Conservation (phyloP, 2,329 filamentous ascomycete genomes). For the Aspergillus thermomutatus region DNA sequence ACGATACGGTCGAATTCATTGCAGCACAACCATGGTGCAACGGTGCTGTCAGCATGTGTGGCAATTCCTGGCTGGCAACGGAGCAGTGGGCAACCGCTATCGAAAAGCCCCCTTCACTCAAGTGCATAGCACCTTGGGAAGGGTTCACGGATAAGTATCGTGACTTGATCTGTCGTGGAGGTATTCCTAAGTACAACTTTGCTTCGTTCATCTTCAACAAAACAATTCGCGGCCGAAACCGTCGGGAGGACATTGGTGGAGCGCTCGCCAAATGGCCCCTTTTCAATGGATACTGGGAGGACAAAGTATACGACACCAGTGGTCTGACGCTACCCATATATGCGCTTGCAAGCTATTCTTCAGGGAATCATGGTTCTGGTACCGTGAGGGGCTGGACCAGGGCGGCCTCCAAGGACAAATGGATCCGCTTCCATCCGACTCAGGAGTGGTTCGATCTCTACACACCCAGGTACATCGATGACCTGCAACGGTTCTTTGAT, state of each 20-base stretch:
- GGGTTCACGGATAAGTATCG: constrained; percentile 45
- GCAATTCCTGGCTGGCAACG: constrained; percentile 44
- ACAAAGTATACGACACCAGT: constrained; percentile 34
- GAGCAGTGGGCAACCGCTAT: constrained; percentile 44
- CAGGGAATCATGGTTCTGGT: constrained; percentile 33
- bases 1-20: constrained; percentile 44
- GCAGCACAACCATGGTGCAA: constrained; percentile 44
- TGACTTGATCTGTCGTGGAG: constrained; percentile 46
- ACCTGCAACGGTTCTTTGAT: constrained; percentile 46
- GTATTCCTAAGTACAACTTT: constrained; percentile 18
- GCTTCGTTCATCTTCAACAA: constrained; percentile 27
- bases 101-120: constrained; percentile 39
- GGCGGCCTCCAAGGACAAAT: constrained; percentile 38
- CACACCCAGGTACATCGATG: constrained; percentile 27
- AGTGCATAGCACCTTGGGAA: constrained; percentile 47
- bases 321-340: constrained; percentile 34
- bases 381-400: constrained; percentile 38
- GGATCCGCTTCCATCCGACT: constrained; percentile 37
- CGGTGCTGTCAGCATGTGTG: constrained; percentile 41
- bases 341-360: constrained; percentile 11
- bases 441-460: constrained; percentile 49
- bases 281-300: constrained; percentile 35
- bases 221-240: constrained; percentile 30
- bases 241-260: constrained; percentile 30
- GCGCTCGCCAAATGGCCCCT: constrained; percentile 19